These are phyloP conservation scores for Panicum hallii DNA, from an alignment of 202 grass and related monocot genomes.

Conservation along the genomic window DNA sequence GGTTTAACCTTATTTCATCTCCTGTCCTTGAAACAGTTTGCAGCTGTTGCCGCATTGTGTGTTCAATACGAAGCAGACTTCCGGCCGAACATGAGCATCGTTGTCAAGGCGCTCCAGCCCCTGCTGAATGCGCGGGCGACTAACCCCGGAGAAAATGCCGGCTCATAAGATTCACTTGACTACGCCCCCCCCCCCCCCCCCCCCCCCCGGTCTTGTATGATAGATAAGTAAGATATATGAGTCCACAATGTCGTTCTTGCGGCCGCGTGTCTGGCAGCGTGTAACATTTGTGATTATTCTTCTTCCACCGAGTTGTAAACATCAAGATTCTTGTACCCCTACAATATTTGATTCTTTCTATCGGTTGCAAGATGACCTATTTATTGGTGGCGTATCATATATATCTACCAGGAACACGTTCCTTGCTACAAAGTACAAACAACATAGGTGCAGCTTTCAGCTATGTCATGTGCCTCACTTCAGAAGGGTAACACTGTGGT, in stretches of 20 bases:
- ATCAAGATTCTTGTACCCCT: conserved; percentile 45
- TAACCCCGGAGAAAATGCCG: conserved; percentile 44
- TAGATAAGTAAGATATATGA: conserved; percentile 52
- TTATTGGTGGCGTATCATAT: conserved; percentile 19
- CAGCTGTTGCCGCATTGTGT: conserved; percentile 83
- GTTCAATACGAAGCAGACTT: conserved; percentile 96
- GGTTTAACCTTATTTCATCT: conserved; percentile 25
- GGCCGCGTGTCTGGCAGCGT: conserved; percentile 38
- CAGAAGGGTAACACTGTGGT: not conserved
- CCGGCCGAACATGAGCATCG: conserved; percentile 89
- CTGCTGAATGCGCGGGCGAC: conserved; percentile 70
- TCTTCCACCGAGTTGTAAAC: conserved; percentile 43
- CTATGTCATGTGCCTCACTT: not conserved
- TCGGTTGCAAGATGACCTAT: conserved; percentile 29
- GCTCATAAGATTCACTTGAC: conserved; percentile 44
- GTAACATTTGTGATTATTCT: conserved; percentile 61
- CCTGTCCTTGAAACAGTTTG: conserved; percentile 64
- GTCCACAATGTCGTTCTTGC: conserved; percentile 38
- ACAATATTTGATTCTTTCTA: conserved; percentile 52
- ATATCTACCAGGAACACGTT: conserved; percentile 7
- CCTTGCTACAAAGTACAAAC: not conserved
- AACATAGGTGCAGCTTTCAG: not conserved
- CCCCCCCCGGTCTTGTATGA: conserved; percentile 47
- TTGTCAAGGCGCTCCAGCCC: conserved; percentile 85
- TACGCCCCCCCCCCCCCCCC: too few species aligned